Base-by-base conservation (phyloP, 2,329 filamentous ascomycete genomes). In the Parastagonospora nodorum region DNA sequence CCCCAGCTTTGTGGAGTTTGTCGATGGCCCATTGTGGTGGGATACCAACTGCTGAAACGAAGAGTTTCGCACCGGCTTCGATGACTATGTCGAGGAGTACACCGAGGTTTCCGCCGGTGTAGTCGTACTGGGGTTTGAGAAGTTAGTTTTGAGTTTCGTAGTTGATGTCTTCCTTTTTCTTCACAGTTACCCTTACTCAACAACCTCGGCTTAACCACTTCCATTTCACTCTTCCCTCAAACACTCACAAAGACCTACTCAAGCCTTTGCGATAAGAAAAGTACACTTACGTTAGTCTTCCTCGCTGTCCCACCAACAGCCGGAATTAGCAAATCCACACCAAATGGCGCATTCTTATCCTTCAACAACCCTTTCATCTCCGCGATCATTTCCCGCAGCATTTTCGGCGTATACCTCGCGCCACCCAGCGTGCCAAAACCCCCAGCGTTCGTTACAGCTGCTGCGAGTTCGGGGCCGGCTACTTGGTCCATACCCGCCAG, bases 21-120 rank as follows among this genome's bases (percentile, higher is more conserved):
- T 72, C 66, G 15, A 74, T 61, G 3, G 61, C 66, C 57, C 60
- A 64, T 32, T 53, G 46, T 5, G 68, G 68, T 5, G 69, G 63
- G 9, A 72, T 64, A 12, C 69, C 71, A 4, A 74, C 66, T 1
- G 71, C 70, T 2, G 65, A 71, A 16, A 74, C 68, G 42, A 74
- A 73, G 4, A 73, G 48, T 50, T 63, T 69, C 11, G 71, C 68
- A 2, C 68, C 66, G 37, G 60, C 60, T 35, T 66, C 63, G 51
- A 74, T 72, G 28, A 72, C 57, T 37, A 72, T 62, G 38, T 73
- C 70, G 9, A 73, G 37, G 4, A 73, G 55, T 37, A 69, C 66
- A 19, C 60, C 55, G 8, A 73, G 51, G 7, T 61, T 51, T 5
- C 71, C 71, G 35, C 67, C 61, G 29, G 68, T 72, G 42, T 72